A percentile compares a stretch with the other conserved stretches of the same genome.
Conservation (phyloP, 176 grass and related monocot species). For the Pontederia crassipes region DNA sequence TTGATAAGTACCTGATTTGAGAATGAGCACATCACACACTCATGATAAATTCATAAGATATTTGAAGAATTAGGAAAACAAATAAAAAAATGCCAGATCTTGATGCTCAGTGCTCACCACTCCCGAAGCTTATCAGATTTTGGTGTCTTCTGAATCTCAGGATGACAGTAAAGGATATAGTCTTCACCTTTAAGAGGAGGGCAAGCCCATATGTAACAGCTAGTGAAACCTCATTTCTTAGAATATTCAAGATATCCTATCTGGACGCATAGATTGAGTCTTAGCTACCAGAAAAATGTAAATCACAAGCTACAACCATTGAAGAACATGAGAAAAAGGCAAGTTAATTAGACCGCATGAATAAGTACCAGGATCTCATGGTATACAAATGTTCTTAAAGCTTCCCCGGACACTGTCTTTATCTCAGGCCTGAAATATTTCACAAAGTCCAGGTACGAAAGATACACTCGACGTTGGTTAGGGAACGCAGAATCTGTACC, state of each 20-base stretch:
- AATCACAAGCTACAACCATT: too few relatives aligned
- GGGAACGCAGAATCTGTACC: constrained; percentile 77
- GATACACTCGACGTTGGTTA: constrained; percentile 84
- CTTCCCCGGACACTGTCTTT: constrained; percentile 65
- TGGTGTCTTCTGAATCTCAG: constrained; percentile 99
- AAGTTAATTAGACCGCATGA: too few relatives aligned
- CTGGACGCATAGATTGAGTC: constrained; percentile 23
- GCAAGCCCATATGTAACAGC: constrained; percentile 99
- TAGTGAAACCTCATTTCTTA: constrained; percentile 94
- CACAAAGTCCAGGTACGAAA: constrained; percentile 98
- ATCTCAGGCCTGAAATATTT: constrained; percentile 98
- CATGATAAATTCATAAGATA: constrained; percentile 3
- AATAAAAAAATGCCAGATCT: not conserved
- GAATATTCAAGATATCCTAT: constrained; percentile 99
- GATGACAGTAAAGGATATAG: constrained; percentile 99
- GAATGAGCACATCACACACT: constrained; percentile 10
- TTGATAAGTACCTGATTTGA: constrained; percentile 71
- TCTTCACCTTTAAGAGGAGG: constrained; percentile 99
- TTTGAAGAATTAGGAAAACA: not conserved
- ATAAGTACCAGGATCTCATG: constrained; percentile 94
- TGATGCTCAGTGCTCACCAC: constrained; percentile 36
- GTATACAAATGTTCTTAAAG: constrained; percentile 86
- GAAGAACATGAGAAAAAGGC: too few relatives aligned
- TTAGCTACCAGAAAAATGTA: too few relatives aligned
- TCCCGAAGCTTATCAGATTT: constrained; percentile 98